These are phyloP conservation scores for Lobulomyces angularis DNA, from an alignment of 192 early-diverging fungal species.

Conservation along the genomic window DNA sequence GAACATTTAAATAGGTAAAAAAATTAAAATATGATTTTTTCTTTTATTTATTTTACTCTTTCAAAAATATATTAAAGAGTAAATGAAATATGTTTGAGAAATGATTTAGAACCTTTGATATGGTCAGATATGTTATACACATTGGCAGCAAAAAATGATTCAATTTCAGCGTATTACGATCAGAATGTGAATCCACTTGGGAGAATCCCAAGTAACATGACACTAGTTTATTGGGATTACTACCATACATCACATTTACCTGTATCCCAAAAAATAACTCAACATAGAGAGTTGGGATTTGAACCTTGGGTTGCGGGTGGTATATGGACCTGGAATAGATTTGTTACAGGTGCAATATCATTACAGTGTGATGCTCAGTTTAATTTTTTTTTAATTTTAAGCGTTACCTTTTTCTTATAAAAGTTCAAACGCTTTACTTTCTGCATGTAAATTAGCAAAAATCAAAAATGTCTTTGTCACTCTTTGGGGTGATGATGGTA, in stretches of 20 bases:
- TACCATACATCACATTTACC: slow-evolving; percentile 39
- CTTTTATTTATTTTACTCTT: no score
- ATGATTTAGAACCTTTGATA: slow-evolving; percentile 60
- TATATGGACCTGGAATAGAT: slow-evolving; percentile 5
- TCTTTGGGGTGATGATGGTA: slow-evolving; percentile 83
- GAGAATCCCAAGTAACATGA: slow-evolving; percentile 48
- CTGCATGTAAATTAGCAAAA: slow-evolving; percentile 48
- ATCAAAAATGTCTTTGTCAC: slow-evolving; percentile 71
- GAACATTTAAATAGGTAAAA: slow-evolving; percentile 67
- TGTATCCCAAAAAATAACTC: slow-evolving; percentile 53
- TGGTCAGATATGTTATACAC: slow-evolving; percentile 68
- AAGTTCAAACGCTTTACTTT: slow-evolving; percentile 56
- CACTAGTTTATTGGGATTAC: slow-evolving; percentile 81
- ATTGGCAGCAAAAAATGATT: slow-evolving; percentile 64
- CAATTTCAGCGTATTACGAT: slow-evolving; percentile 73
- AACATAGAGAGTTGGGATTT: slow-evolving; percentile 72
- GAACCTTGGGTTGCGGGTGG: slow-evolving; percentile 73
- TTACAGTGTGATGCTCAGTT: neutral
- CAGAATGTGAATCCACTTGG: slow-evolving; percentile 33
- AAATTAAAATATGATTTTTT: no score
- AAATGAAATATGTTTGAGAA: slow-evolving; percentile 48
- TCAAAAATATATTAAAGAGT: no score
- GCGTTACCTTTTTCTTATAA: slow-evolving; percentile 73
- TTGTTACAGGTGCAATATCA: neutral
- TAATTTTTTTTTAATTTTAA: slow-evolving; percentile 3